A percentile compares a stretch with the other conserved stretches of the same genome.
Evolutionary conservation across 1,284 basidiomycete species (phyloP).

Genomic region (Puccinia horiana): DNA sequence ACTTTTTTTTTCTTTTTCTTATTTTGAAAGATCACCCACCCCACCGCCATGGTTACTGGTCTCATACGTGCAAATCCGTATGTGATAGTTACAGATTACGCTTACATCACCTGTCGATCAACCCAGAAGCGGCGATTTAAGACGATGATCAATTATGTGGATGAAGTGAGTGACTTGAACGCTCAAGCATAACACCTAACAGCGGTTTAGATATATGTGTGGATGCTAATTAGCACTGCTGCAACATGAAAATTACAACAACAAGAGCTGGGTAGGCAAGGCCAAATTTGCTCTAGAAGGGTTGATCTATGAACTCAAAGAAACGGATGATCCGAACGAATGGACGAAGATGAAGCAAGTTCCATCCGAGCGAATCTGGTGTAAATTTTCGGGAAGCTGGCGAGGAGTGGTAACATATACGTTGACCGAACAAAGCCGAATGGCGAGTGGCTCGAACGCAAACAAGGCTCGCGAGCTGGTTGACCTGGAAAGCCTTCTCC

Average conservation of each 20-base stretch:
- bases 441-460: conserved; percentile 52
- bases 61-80: conserved; percentile 86
- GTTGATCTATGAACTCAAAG: conserved; percentile 71
- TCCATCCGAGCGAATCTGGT: conserved; percentile 74
- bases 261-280: conserved; percentile 83
- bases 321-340: conserved; percentile 65
- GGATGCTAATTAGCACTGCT: background rate
- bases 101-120: conserved; percentile 76
- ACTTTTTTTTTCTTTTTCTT: background rate
- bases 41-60: conserved; percentile 84
- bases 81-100: conserved; percentile 77
- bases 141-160: conserved; percentile 88
- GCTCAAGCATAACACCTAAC: background rate
- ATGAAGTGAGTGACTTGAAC: conserved; percentile 71
- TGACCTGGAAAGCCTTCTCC: conserved; percentile 72
- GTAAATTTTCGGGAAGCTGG: conserved; percentile 86
- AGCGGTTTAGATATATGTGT: background rate
- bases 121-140: conserved; percentile 68
- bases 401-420: conserved; percentile 76
- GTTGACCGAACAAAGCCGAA: background rate
- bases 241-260: background rate
- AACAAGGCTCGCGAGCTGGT: conserved; percentile 63
- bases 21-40: conserved; percentile 76
- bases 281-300: conserved; percentile 87
- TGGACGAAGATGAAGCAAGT: conserved; percentile 91